Percentiles rank a stretch among this genome's conserved stretches.
Conservation (phyloP, 1,139 yeast species). For the Dujonia santamariae region DNA sequence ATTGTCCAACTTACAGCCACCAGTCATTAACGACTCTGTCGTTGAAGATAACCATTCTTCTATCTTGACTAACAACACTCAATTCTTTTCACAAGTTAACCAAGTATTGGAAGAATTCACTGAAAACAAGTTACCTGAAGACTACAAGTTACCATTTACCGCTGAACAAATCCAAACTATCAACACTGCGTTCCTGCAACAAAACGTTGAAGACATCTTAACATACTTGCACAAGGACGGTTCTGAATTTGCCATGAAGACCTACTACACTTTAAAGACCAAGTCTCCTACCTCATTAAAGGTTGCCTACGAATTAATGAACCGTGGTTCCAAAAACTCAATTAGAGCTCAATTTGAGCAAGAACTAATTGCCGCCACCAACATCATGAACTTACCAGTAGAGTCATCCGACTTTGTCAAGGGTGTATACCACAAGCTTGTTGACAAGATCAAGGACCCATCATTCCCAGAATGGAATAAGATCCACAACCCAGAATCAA, state of each 20-base stretch:
- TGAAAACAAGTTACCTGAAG: conserved; percentile 60
- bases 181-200: conserved; percentile 62
- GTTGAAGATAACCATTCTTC: conserved; percentile 22
- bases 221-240: conserved; percentile 53
- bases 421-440: conserved; percentile 73
- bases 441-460: conserved; percentile 58
- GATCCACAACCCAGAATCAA: conserved; percentile 15
- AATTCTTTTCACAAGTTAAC: conserved; percentile 61
- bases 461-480: conserved; percentile 49
- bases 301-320: conserved; percentile 67
- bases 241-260: conserved; percentile 63
- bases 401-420: conserved; percentile 65
- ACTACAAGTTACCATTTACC: conserved; percentile 58
- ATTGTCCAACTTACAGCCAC: conserved; percentile 55
- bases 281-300: conserved; percentile 81
- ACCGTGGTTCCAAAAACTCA: conserved; percentile 56
- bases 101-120: conserved; percentile 75
- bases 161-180: conserved; percentile 58
- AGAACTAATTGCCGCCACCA: conserved; percentile 77
- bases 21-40: conserved; percentile 28
- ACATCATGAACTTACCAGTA: conserved; percentile 57
- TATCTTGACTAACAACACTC: conserved; percentile 26
- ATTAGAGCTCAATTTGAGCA: conserved; percentile 66
- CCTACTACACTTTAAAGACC: conserved; percentile 51
- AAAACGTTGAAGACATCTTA: conserved; percentile 61